Percentiles rank a stretch among this genome's conserved stretches.
Evolutionary conservation across 306 rosid genomes (phyloP).

Genomic region (Casuarina equisetifolia): DNA sequence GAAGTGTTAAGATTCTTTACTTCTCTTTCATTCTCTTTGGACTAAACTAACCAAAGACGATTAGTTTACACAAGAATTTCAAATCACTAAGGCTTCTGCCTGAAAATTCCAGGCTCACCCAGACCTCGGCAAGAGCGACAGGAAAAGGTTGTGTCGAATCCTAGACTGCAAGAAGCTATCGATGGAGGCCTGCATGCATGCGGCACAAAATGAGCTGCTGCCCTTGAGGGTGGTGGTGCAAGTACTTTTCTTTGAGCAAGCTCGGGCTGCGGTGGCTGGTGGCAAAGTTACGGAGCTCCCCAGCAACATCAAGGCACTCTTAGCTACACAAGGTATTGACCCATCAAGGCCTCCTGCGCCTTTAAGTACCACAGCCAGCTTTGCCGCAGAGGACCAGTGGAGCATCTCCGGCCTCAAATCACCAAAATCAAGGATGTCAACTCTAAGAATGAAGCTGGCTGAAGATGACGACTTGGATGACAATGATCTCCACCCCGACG

Average conservation of each 20-base stretch:
- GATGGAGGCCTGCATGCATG: conserved; percentile 98
- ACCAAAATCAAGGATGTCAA: conserved; percentile 75
- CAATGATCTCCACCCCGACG: conserved; percentile 46
- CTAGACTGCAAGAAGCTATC: conserved; percentile 95
- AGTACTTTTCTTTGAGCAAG: conserved; percentile 98
- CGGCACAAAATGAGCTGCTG: conserved; percentile 94
- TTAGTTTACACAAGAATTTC: not conserved
- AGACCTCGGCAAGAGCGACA: conserved; percentile 86
- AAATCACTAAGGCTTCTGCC: not conserved
- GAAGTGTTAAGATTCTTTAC: not conserved
- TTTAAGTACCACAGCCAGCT: conserved; percentile 57
- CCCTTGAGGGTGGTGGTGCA: conserved; percentile 96
- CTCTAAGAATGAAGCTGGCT: conserved; percentile 89
- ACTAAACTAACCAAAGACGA: not conserved
- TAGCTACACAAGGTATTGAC: conserved; percentile 77
- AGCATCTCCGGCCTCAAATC: conserved; percentile 82
- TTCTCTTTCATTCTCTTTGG: not conserved
- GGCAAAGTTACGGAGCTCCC: conserved; percentile 81
- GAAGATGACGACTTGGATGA: conserved; percentile 77
- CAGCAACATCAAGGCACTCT: conserved; percentile 75
- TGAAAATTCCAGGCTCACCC: conserved; percentile 74
- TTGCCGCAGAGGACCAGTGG: conserved; percentile 85
- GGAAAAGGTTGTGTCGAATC: conserved; percentile 84
- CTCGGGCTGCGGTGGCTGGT: conserved; percentile 68
- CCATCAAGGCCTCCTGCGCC: conserved; percentile 67